Conservation (phyloP, 331 rosid species). For the Pyracantha coccinea region DNA sequence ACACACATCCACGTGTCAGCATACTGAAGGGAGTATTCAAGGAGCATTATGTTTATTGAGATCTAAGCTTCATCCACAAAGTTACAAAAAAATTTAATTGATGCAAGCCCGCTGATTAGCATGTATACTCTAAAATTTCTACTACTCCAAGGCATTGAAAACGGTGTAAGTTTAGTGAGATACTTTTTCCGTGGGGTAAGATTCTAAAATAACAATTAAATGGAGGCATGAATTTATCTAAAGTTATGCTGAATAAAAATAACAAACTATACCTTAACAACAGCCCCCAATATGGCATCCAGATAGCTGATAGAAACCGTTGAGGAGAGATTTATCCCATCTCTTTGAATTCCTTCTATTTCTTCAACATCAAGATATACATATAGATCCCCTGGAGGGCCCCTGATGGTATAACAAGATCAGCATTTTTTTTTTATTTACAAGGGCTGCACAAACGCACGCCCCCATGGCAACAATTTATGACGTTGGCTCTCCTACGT, state of each 20-base stretch:
- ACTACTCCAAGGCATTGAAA: not conserved
- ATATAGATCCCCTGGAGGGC: slow-evolving; percentile 88
- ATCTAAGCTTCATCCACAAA: too few relatives aligned
- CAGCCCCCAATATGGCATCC: slow-evolving; percentile 81
- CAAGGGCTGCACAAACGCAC: too few relatives aligned
- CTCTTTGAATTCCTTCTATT: slow-evolving; percentile 82
- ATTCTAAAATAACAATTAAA: not conserved
- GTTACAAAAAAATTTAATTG: too few relatives aligned
- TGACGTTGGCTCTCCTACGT: too few relatives aligned
- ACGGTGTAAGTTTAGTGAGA: not conserved
- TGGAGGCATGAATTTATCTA: not conserved
- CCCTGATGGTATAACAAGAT: slow-evolving; percentile 46
- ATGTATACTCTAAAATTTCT: too few relatives aligned
- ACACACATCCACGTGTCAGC: too few relatives aligned
- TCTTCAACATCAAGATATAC: slow-evolving; percentile 83
- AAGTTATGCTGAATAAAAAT: slow-evolving; percentile 1
- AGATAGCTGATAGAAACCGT: slow-evolving; percentile 62
- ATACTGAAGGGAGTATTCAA: too few relatives aligned
- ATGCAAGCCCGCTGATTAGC: too few relatives aligned
- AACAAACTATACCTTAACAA: slow-evolving; percentile 44
- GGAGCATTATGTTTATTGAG: too few relatives aligned
- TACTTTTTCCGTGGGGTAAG: not conserved
- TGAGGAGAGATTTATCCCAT: slow-evolving; percentile 78
- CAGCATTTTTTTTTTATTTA: not conserved
- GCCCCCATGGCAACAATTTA: too few relatives aligned